Conservation (phyloP, 495 filamentous ascomycete species). For the Pyrenopolyporus hunteri region DNA sequence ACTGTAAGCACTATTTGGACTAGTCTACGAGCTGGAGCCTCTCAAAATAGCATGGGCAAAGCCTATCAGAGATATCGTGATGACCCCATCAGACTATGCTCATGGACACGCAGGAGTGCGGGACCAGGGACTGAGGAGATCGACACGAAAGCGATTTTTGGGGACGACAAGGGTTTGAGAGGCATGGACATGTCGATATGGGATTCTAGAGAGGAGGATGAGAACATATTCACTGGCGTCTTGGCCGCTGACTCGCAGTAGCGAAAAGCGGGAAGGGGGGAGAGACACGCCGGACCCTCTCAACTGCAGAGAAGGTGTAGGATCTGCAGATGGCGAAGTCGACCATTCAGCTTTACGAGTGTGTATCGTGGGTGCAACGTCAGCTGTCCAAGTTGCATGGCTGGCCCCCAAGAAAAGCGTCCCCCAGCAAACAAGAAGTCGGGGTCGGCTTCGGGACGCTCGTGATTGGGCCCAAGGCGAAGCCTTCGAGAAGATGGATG, state of each 20-base stretch:
- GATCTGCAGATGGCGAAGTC: constrained; percentile 21
- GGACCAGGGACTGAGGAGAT: constrained; percentile 14
- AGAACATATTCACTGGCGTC: constrained; percentile 16
- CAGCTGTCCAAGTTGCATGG: constrained; percentile 22
- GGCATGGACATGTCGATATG: constrained; percentile 25
- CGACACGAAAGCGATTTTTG: constrained; percentile 11
- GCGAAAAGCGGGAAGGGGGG: constrained; percentile 22
- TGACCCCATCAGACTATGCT: constrained; percentile 10
- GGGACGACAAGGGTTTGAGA: constrained; percentile 26
- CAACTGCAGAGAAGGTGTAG: constrained; percentile 14
- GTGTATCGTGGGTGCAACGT: constrained; percentile 29
- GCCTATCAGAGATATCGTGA: constrained; percentile 15
- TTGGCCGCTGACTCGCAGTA: constrained; percentile 8
- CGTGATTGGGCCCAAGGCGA: constrained; percentile 12
- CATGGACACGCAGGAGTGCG: constrained; percentile 12
- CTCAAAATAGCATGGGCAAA: constrained; percentile 22
- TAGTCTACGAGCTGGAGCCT: constrained; percentile 12
- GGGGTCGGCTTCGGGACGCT: constrained; percentile 7
- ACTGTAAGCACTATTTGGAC: constrained; percentile 27
- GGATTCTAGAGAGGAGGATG: constrained; percentile 25
- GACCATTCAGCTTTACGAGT: constrained; percentile 30
- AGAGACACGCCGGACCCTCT: too few relatives aligned
- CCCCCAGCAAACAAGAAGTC: constrained; percentile 4
- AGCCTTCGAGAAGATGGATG: constrained; percentile 17
- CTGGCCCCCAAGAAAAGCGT: constrained; percentile 24